These are phyloP conservation scores for Fusarium succisae DNA, from an alignment of 2,329 filamentous ascomycete genomes.

Conservation along the genomic window DNA sequence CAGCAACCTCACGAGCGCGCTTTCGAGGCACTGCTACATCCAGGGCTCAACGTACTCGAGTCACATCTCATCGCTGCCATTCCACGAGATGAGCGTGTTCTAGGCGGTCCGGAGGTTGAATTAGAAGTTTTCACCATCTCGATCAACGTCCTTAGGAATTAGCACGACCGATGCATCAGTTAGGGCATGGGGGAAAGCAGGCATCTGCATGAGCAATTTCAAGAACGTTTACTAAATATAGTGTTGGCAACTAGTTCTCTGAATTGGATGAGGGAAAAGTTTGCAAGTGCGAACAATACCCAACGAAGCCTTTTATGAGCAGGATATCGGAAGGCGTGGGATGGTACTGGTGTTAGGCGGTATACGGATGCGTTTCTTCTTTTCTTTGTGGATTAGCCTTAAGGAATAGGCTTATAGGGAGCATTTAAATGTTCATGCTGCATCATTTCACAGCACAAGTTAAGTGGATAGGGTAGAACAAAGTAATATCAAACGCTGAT, in stretches of 20 bases:
- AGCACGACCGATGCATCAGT: conserved; percentile 16
- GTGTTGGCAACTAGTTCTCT: background rate
- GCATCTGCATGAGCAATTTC: background rate
- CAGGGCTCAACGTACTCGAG: conserved; percentile 81
- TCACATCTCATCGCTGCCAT: conserved; percentile 80
- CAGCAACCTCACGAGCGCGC: conserved; percentile 70
- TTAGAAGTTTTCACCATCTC: conserved; percentile 82
- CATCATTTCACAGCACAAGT: background rate
- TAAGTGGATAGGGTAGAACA: background rate
- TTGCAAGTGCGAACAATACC: background rate
- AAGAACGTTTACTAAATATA: background rate
- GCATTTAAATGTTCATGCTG: conserved; percentile 3
- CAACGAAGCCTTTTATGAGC: conserved; percentile 15
- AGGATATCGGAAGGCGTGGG: background rate
- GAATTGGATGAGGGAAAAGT: background rate
- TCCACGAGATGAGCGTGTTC: conserved; percentile 65
- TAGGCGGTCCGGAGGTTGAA: conserved; percentile 72
- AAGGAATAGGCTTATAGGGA: conserved; percentile 9
- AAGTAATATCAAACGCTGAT: conserved; percentile 23
- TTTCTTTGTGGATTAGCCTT: background rate
- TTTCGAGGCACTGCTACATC: conserved; percentile 77
- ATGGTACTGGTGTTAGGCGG: conserved; percentile 21
- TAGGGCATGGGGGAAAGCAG: conserved; percentile 10
- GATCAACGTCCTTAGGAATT: conserved; percentile 71
- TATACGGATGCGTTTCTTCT: background rate